Percentiles rank a stretch among this genome's conserved stretches.
phyloP scores from a whole-genome alignment of 1,139 yeast species.

The Suhomyces ambrosiae region DNA sequence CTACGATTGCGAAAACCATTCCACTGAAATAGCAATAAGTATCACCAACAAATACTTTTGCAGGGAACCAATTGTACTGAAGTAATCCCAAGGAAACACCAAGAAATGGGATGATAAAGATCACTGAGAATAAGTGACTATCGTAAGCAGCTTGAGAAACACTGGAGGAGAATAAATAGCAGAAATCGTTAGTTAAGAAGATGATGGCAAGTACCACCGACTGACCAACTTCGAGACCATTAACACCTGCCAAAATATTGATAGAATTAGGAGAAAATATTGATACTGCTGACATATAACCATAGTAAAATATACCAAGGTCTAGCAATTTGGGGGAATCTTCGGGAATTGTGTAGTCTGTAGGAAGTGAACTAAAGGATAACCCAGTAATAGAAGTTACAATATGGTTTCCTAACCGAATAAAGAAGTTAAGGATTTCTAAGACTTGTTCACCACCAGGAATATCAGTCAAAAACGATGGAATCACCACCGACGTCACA shows the following conservation, averaged over 20 bases:
- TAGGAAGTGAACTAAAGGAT: slow-evolving; percentile 39
- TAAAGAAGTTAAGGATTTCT: slow-evolving; percentile 25
- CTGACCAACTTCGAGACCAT: slow-evolving; percentile 96
- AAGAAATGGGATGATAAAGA: slow-evolving; percentile 78
- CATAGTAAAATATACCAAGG: slow-evolving; percentile 77
- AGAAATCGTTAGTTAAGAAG: slow-evolving; percentile 71
- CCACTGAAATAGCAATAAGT: slow-evolving; percentile 98
- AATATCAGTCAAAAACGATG: slow-evolving; percentile 57
- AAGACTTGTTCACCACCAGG: slow-evolving; percentile 28
- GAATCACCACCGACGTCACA: slow-evolving; percentile 86
- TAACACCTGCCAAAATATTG: slow-evolving; percentile 92
- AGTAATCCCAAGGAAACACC: slow-evolving; percentile 82
- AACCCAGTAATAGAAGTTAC: slow-evolving; percentile 42
- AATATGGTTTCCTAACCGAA: slow-evolving; percentile 35
- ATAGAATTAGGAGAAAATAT: slow-evolving; percentile 97
- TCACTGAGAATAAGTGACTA: slow-evolving; percentile 80
- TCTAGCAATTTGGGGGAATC: slow-evolving; percentile 57
- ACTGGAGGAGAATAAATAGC: slow-evolving; percentile 55
- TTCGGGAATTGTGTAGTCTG: slow-evolving; percentile 34
- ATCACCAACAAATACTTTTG: slow-evolving; percentile 93
- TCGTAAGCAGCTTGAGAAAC: slow-evolving; percentile 66
- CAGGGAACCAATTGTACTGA: slow-evolving; percentile 86
- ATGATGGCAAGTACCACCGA: slow-evolving; percentile 74
- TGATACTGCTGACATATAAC: slow-evolving; percentile 87
- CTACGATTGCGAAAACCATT: slow-evolving; percentile 97